Percentiles rank a stretch among this genome's conserved stretches.
phyloP scores from a whole-genome alignment of 2,329 filamentous ascomycete genomes.

The Fusarium proliferatum region DNA sequence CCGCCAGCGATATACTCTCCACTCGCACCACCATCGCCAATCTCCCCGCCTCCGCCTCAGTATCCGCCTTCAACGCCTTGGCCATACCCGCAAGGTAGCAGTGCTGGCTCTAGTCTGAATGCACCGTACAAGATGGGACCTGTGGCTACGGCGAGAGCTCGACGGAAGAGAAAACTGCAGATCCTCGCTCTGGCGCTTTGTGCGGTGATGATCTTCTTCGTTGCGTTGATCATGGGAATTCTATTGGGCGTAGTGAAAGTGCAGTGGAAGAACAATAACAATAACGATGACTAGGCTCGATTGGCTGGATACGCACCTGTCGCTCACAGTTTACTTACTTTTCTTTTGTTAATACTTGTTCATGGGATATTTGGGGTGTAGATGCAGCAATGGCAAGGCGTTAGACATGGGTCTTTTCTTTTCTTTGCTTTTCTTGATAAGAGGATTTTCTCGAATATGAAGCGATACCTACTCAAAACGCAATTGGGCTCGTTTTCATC shows the following conservation, averaged over 20 bases:
- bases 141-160: slow-evolving; percentile 35
- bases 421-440: not conserved
- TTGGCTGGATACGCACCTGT: not conserved
- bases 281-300: slow-evolving; percentile 13
- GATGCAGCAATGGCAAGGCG: slow-evolving; percentile 18
- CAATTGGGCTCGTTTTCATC: not conserved
- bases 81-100: slow-evolving; percentile 34
- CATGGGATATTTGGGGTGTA: not conserved
- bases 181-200: slow-evolving; percentile 39
- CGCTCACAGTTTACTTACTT: not conserved
- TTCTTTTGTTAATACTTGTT: slow-evolving; percentile 3
- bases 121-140: slow-evolving; percentile 39
- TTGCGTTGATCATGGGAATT: slow-evolving; percentile 44
- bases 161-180: slow-evolving; percentile 36
- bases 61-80: slow-evolving; percentile 35
- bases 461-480: not conserved
- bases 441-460: not conserved
- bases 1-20: slow-evolving; percentile 43
- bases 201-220: slow-evolving; percentile 38
- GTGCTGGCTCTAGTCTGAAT: slow-evolving; percentile 27
- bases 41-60: slow-evolving; percentile 22
- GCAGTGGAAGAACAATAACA: slow-evolving; percentile 27
- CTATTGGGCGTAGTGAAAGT: slow-evolving; percentile 43
- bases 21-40: slow-evolving; percentile 21
- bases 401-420: not conserved